These are phyloP conservation scores for Naganishia kalamii DNA, from an alignment of 768 basidiomycete species.

Conservation along the genomic window DNA sequence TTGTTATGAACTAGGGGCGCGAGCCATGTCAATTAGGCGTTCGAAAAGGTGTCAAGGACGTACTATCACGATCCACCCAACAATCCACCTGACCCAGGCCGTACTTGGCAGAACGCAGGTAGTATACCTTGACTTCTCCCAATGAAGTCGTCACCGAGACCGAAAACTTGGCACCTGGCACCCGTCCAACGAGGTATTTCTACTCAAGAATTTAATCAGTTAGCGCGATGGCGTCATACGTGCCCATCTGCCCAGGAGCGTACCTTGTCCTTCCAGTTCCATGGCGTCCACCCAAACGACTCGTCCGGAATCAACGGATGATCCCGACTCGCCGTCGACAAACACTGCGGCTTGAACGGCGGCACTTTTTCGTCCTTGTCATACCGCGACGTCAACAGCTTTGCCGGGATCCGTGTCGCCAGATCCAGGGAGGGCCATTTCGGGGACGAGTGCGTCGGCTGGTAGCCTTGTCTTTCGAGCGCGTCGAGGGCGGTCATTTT, in stretches of 20 bases:
- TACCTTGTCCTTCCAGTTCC: constrained; percentile 23
- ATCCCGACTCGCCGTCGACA: constrained; percentile 3
- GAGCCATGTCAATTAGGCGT: not conserved
- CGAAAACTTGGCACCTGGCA: constrained; percentile 33
- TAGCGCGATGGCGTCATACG: too few relatives aligned
- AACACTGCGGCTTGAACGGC: constrained; percentile 6
- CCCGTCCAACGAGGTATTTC: constrained; percentile 33
- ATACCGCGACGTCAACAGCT: not conserved
- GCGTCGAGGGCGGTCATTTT: constrained; percentile 12
- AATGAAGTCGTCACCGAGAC: constrained; percentile 32
- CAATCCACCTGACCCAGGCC: constrained; percentile 35
- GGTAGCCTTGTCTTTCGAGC: not conserved
- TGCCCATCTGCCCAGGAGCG: not conserved
- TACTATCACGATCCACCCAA: constrained; percentile 38
- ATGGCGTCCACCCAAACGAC: constrained; percentile 13
- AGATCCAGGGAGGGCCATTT: not conserved
- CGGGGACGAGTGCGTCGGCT: not conserved
- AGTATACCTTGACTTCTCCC: constrained; percentile 35
- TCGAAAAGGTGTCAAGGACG: not conserved
- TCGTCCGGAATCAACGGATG: constrained; percentile 10
- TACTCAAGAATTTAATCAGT: not conserved
- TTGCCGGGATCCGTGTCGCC: constrained; percentile 1
- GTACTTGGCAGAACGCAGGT: constrained; percentile 33
- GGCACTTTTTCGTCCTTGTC: constrained; percentile 1
- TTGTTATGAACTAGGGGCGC: not conserved